phyloP scores from a whole-genome alignment of 257 asterid genomes.

The Agastache rugosa region DNA sequence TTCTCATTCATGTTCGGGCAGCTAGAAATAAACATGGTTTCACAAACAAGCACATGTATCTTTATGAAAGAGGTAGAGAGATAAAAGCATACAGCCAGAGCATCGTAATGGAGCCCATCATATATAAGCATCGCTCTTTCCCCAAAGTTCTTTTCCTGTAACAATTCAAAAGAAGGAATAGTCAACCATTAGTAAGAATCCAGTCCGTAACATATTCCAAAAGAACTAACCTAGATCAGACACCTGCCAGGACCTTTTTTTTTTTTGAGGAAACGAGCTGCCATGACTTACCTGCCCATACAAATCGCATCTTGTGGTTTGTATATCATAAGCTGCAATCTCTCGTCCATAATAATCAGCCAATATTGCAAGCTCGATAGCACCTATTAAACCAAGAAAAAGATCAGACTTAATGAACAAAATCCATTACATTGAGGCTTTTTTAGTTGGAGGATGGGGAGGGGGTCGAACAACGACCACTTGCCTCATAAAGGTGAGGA shows the following conservation, averaged over 20 bases:
- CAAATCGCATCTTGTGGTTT: conserved; percentile 89
- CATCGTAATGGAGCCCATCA: conserved; percentile 98
- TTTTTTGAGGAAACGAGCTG: not conserved
- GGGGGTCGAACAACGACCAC: no score
- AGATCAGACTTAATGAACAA: conserved; percentile 27
- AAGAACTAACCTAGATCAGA: conserved; percentile 25
- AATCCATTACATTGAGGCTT: not conserved
- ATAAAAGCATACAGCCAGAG: conserved; percentile 75
- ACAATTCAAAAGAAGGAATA: conserved; percentile 30
- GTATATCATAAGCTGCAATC: conserved; percentile 97
- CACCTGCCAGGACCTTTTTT: not conserved
- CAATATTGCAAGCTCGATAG: conserved; percentile 90
- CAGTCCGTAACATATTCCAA: conserved; percentile 11
- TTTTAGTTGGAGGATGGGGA: no score
- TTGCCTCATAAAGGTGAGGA: not conserved
- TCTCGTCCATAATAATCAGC: conserved; percentile 79
- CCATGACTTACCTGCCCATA: conserved; percentile 81
- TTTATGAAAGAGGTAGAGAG: conserved; percentile 34
- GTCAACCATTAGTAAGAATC: conserved; percentile 28
- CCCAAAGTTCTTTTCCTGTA: conserved; percentile 66
- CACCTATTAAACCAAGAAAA: conserved; percentile 58
- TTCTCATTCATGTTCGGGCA: not conserved
- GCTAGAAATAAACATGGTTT: not conserved
- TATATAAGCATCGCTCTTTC: conserved; percentile 97
- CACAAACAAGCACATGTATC: not conserved